Conservation (phyloP, 805 yeast genomes). For the Wickerhamomyces alni region DNA sequence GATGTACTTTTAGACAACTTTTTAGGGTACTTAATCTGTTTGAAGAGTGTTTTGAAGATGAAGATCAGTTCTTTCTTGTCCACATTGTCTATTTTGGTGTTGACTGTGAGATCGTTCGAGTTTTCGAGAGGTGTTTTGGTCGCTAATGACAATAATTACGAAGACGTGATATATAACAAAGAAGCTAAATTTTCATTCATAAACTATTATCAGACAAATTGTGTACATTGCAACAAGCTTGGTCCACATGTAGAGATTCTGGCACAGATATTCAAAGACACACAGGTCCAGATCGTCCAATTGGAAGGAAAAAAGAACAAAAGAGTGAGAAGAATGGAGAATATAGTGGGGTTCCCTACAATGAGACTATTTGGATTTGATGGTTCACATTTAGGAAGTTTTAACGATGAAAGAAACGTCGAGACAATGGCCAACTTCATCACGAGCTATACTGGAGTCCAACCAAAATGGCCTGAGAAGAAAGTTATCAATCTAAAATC, state of each 20-base stretch:
- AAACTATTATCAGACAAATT: constrained; percentile 36
- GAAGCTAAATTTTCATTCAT: constrained; percentile 19
- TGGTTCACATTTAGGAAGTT: constrained; percentile 35
- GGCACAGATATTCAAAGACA: constrained; percentile 35
- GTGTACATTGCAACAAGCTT: constrained; percentile 41
- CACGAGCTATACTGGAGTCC: constrained; percentile 26
- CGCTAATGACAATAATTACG: constrained; percentile 18
- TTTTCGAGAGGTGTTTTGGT: constrained; percentile 13
- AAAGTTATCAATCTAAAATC: constrained; percentile 9
- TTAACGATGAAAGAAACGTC: constrained; percentile 28
- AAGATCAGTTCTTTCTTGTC: neutral
- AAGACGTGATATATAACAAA: constrained; percentile 10
- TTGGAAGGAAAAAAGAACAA: constrained; percentile 29
- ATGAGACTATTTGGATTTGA: constrained; percentile 38
- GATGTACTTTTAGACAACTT: too few relatives aligned
- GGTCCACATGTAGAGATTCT: constrained; percentile 41
- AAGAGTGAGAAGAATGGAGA: constrained; percentile 33
- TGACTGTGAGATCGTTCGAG: neutral
- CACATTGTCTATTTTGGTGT: neutral
- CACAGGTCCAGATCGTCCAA: constrained; percentile 29
- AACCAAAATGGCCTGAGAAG: constrained; percentile 26
- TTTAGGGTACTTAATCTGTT: too few relatives aligned
- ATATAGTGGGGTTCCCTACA: constrained; percentile 41
- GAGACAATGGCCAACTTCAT: constrained; percentile 27
- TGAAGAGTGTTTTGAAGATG: neutral